Percentiles rank a stretch among this genome's conserved stretches.
phyloP scores from a whole-genome alignment of 441 rosid genomes.

The Gossypium aridum region DNA sequence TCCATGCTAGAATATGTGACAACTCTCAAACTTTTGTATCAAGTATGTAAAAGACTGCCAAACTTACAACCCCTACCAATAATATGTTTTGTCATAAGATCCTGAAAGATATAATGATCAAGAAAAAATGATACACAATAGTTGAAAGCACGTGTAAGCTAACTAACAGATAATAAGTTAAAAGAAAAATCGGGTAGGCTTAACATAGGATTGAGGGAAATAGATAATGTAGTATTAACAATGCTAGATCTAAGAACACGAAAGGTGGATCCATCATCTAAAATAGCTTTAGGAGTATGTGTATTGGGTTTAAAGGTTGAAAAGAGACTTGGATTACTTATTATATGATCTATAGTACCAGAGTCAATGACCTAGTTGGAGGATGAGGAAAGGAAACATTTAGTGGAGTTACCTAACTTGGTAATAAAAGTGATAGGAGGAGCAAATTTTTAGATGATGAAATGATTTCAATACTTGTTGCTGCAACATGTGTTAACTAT shows the following conservation, averaged over 20 bases:
- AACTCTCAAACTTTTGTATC: neutral
- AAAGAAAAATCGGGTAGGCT: neutral
- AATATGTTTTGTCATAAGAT: neutral
- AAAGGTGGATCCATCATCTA: neutral
- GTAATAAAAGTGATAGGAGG: neutral
- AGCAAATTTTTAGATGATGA: neutral
- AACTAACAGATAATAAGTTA: neutral
- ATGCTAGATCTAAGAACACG: neutral
- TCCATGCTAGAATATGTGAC: neutral
- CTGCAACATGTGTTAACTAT: neutral
- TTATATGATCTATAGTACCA: neutral
- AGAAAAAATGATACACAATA: neutral
- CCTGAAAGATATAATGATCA: neutral
- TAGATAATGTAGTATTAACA: neutral
- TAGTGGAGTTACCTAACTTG: neutral
- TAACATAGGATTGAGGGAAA: neutral
- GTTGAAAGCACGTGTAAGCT: neutral
- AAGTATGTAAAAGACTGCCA: neutral
- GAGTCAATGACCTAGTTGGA: neutral
- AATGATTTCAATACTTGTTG: neutral
- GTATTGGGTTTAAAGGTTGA: neutral
- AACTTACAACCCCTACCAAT: neutral
- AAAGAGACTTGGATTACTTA: neutral
- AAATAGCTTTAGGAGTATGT: neutral
- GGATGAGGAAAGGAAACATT: neutral